Base-by-base conservation (phyloP, 768 basidiomycete species). In the Hysterangium stoloniferum region DNA sequence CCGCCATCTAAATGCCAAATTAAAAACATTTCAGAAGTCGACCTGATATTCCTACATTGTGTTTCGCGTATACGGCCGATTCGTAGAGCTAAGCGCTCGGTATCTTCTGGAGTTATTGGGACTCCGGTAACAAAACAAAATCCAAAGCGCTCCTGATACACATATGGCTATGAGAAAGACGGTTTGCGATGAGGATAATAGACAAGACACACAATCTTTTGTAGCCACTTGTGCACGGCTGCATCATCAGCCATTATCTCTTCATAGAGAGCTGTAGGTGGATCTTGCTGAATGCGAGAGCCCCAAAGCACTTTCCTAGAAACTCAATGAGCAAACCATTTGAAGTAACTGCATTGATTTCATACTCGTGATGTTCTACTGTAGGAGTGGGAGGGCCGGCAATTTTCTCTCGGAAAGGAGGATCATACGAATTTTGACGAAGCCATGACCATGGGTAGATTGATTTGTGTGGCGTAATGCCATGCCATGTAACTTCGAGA, bases 21-120 rank as follows among this genome's bases (percentile, higher is more conserved):
- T 22, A 32, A n/a, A 49, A 32, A 17, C 7, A 42, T n/a, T 24
- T 17, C 2, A 24, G 22, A 22, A 43, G 13, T 24, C 28, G 25
- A 35, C 28, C 36, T 20, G 27, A 37, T 37, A 31, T 17, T 17
- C 52, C 71, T 53, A 76, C 80, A 84, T 45, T 84, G 82, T 0
- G 95, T 97, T 65, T 95, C 83, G 37, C 94, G 79, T 52, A 96
- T 93, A 59, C 87, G 89, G 3, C 80, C 85, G 53, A 98, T 91
- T 29, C 85, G 77, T 50, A 75, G 64, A 9, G 80, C 72, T 1
- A 97, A 71, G 55, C 75, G 70, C 61, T 97, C 90, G 0, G 95
- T 99, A 2, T 81, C 87, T 63, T 92, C 84, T 4, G 87, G 75
- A 0, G 83, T 89, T 0, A 75, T 62, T 3, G 93, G 90, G 11